phyloP scores from a whole-genome alignment of 139 green algal genomes.

The Klebsormidium nitens region DNA sequence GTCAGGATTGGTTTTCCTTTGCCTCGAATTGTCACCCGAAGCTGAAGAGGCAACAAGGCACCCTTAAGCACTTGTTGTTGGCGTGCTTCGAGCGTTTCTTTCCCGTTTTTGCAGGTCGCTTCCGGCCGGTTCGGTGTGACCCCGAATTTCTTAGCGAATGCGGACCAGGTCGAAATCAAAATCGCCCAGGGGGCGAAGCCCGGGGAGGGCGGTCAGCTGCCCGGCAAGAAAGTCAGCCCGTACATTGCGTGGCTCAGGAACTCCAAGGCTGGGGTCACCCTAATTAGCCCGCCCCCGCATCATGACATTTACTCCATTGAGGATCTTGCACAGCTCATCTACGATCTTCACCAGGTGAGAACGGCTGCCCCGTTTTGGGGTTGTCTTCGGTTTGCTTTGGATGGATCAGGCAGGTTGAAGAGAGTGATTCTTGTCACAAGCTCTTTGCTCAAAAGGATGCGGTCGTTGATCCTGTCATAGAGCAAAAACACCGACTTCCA shows the following conservation, averaged over 20 bases:
- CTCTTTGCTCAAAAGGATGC: no score
- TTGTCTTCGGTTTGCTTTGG: no score
- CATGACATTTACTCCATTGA: conserved; percentile 99
- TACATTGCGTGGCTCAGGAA: conserved; percentile 94
- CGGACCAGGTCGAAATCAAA: conserved; percentile 99
- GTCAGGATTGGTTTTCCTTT: no score
- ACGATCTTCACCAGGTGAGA: conserved; percentile 71
- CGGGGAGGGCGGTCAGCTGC: conserved; percentile 95
- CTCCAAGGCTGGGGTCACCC: conserved; percentile 94
- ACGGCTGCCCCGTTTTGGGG: no score
- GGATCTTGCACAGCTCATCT: conserved; percentile 99
- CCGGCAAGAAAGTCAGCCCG: conserved; percentile 65
- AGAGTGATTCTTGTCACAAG: no score
- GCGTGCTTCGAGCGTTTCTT: no score
- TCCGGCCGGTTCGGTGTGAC: conserved; percentile 96
- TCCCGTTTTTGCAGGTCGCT: no score
- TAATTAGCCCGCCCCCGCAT: conserved; percentile 97
- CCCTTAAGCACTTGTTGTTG: no score
- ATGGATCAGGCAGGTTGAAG: no score
- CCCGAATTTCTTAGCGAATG: conserved; percentile 94
- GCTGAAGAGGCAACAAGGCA: no score
- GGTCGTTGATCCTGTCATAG: conserved; percentile 11
- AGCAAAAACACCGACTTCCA: no score
- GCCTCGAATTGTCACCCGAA: no score
- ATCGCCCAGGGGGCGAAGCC: conserved; percentile 78